A percentile compares a stretch with the other conserved stretches of the same genome.
Conservation (phyloP, 768 basidiomycete genomes). For the Tylopilus plumbeoviolaceoides region DNA sequence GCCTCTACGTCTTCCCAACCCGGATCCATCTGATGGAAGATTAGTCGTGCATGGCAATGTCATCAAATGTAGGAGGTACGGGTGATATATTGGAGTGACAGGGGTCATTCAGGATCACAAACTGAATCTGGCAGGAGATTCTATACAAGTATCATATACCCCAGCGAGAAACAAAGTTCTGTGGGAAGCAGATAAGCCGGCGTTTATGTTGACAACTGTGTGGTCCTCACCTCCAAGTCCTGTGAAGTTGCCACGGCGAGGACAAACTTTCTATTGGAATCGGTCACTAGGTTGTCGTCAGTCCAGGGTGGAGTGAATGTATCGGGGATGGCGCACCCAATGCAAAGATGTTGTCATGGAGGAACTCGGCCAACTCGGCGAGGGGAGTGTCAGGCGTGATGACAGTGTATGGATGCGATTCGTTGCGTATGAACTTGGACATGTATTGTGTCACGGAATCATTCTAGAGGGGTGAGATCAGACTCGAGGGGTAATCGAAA, state of each 20-base stretch:
- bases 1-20: not conserved
- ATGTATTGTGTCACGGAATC: constrained; percentile 71
- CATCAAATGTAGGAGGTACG: not conserved
- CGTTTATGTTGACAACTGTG: not conserved
- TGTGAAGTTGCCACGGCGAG: constrained; percentile 74
- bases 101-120: not conserved
- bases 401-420: constrained; percentile 64
- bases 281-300: constrained; percentile 61
- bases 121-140: not conserved
- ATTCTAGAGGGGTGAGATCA: constrained; percentile 38
- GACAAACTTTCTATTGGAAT: constrained; percentile 76
- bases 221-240: constrained; percentile 50
- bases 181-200: not conserved
- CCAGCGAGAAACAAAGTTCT: constrained; percentile 30
- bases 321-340: constrained; percentile 47
- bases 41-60: not conserved
- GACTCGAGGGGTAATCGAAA: not conserved
- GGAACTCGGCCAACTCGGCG: constrained; percentile 76
- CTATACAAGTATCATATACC: constrained; percentile 16
- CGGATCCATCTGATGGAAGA: not conserved
- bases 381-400: constrained; percentile 81
- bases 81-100: not conserved
- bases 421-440: constrained; percentile 66
- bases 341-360: constrained; percentile 69
- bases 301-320: not conserved